Evolutionary conservation across 192 early-diverging fungal species (phyloP).

Genomic region (Rhizoclosmatium sp.): DNA sequence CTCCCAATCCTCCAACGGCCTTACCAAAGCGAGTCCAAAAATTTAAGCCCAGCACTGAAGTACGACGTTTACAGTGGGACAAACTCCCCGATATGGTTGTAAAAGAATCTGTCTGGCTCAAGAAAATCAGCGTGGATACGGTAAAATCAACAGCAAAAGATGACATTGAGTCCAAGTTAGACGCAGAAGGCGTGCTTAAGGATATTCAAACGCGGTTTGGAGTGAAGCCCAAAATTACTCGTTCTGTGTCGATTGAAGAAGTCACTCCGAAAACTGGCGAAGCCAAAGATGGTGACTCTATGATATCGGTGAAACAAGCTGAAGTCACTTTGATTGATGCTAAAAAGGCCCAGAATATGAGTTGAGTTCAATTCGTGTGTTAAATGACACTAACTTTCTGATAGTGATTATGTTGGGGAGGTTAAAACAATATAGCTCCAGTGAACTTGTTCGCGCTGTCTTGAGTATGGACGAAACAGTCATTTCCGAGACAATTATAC

Average conservation of each 20-base stretch:
- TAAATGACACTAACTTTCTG: neutral
- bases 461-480: constrained; percentile 31
- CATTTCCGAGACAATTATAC: constrained; percentile 48
- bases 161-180: constrained; percentile 44
- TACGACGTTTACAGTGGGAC: constrained; percentile 56
- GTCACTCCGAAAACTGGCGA: neutral
- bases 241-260: constrained; percentile 2
- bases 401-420: constrained; percentile 51
- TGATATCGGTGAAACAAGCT: neutral
- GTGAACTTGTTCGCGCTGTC: constrained; percentile 43
- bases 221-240: constrained; percentile 21
- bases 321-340: constrained; percentile 52
- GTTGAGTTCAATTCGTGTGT: constrained; percentile 34
- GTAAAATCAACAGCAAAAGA: neutral
- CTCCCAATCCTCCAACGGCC: neutral
- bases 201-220: constrained; percentile 52
- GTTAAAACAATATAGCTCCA: constrained; percentile 35
- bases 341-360: constrained; percentile 57
- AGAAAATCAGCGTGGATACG: constrained; percentile 12
- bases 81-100: constrained; percentile 46
- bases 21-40: constrained; percentile 49
- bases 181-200: constrained; percentile 48
- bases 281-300: no score
- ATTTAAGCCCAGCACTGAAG: constrained; percentile 41
- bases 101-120: constrained; percentile 45